A percentile compares a stretch with the other conserved stretches of the same genome.
phyloP scores from a whole-genome alignment of 805 yeast genomes.

The Metschnikowia lachancei region DNA sequence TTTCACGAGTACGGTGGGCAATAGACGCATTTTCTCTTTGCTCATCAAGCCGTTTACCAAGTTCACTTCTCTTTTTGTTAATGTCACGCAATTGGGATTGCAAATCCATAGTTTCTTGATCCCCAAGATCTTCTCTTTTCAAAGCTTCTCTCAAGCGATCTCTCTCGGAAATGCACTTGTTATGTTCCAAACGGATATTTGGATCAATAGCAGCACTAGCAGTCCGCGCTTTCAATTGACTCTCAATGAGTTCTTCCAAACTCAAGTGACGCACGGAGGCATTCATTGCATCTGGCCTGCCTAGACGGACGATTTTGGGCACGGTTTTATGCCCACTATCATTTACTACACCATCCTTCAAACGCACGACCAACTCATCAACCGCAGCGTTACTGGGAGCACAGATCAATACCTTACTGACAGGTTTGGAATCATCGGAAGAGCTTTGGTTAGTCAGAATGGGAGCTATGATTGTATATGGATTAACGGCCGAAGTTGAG shows the following conservation, averaged over 20 bases:
- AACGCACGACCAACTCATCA: conserved; percentile 85
- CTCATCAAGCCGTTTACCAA: conserved; percentile 73
- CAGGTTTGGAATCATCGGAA: conserved; percentile 29
- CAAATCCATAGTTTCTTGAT: conserved; percentile 44
- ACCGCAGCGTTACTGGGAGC: conserved; percentile 99
- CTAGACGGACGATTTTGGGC: conserved; percentile 80
- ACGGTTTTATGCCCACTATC: conserved; percentile 50
- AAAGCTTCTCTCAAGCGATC: conserved; percentile 48
- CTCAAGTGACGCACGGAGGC: conserved; percentile 78
- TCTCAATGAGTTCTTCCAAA: conserved; percentile 80
- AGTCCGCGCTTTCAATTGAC: conserved; percentile 44
- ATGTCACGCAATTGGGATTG: conserved; percentile 54
- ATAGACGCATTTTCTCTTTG: conserved; percentile 72
- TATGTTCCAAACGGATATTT: conserved; percentile 49
- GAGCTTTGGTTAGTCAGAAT: conserved; percentile 23
- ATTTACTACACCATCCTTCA: conserved; percentile 66
- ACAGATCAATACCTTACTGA: conserved; percentile 73
- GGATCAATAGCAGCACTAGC: conserved; percentile 44
- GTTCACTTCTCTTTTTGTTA: conserved; percentile 59
- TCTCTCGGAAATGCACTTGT: conserved; percentile 54
- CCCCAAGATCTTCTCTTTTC: conserved; percentile 29
- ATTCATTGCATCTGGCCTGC: conserved; percentile 85
- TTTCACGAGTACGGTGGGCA: conserved; percentile 70
- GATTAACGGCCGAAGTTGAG: conserved; percentile 30
- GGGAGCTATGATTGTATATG: conserved; percentile 21